Percentiles rank a stretch among this genome's conserved stretches.
These are phyloP conservation scores for Cytospora leucostoma DNA, from an alignment of 2,329 filamentous ascomycete species.

Conservation along the genomic window DNA sequence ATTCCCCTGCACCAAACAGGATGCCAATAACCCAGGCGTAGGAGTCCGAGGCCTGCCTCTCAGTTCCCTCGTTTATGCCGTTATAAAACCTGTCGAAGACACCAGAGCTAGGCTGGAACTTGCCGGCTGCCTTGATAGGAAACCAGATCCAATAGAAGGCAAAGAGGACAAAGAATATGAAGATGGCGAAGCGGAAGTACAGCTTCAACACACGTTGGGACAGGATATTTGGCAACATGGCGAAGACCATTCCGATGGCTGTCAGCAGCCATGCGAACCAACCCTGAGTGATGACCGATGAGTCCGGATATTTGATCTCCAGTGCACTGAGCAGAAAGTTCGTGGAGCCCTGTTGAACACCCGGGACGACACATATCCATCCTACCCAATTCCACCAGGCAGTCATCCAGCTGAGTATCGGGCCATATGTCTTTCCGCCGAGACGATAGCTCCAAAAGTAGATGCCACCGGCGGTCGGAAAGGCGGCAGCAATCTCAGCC, in stretches of 20 bases:
- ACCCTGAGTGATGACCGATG: constrained; percentile 36
- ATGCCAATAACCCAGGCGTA: constrained; percentile 42
- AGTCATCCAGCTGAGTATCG: constrained; percentile 43
- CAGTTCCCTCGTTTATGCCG: constrained; percentile 39
- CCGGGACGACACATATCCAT: constrained; percentile 41
- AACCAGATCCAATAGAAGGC: constrained; percentile 44
- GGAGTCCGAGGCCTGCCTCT: constrained; percentile 39
- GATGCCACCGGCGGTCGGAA: constrained; percentile 42
- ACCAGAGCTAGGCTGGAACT: constrained; percentile 38
- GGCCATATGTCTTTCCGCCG: constrained; percentile 40
- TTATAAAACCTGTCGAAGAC: constrained; percentile 42
- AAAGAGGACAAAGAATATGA: constrained; percentile 41
- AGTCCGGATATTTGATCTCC: constrained; percentile 41
- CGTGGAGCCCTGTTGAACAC: constrained; percentile 42
- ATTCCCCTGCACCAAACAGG: constrained; percentile 41
- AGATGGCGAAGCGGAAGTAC: constrained; percentile 41
- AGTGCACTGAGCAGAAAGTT: constrained; percentile 44
- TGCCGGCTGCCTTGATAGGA: constrained; percentile 37
- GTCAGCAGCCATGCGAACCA: constrained; percentile 43
- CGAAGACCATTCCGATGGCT: constrained; percentile 39
- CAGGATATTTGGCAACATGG: constrained; percentile 41
- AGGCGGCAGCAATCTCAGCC: constrained; percentile 41
- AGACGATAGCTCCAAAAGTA: constrained; percentile 43
- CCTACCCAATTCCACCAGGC: constrained; percentile 45
- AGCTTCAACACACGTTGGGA: constrained; percentile 37